Evolutionary conservation across 129 eudicot species (phyloP).

Genomic region (Lactuca saligna): DNA sequence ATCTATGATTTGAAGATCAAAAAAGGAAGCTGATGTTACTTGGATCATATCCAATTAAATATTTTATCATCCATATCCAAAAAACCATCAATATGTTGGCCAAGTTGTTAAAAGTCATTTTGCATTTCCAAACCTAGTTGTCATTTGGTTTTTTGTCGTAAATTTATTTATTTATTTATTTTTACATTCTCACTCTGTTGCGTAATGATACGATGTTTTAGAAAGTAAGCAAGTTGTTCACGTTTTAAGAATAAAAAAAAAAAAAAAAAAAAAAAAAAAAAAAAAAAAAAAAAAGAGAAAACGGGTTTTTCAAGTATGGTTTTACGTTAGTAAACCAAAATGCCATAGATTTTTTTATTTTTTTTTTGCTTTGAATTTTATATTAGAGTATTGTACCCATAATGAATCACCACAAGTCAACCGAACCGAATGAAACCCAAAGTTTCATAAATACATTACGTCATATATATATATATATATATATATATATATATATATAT

Average conservation of each 20-base stretch:
- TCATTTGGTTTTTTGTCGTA: conserved; percentile 8
- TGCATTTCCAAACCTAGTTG: conserved; percentile 20
- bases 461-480: no score
- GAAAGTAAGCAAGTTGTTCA: conserved; percentile 14
- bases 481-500: no score
- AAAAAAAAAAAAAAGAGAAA: no score
- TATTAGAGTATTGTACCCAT: no score
- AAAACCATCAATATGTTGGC: conserved; percentile 32
- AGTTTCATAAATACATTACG: no score
- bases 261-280: no score
- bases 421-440: no score
- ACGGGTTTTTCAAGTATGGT: not conserved
- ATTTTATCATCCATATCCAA: conserved; percentile 16
- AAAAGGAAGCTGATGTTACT: conserved; percentile 26
- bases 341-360: not conserved
- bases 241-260: not conserved
- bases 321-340: not conserved
- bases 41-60: conserved; percentile 28
- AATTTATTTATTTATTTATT: not conserved
- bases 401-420: no score
- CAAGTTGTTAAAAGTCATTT: conserved; percentile 29
- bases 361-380: no score
- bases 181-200: conserved; percentile 14
- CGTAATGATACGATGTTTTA: conserved; percentile 16
- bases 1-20: conserved; percentile 25